Conservation (phyloP, 1,284 basidiomycete genomes). For the Sparassis latifolia region DNA sequence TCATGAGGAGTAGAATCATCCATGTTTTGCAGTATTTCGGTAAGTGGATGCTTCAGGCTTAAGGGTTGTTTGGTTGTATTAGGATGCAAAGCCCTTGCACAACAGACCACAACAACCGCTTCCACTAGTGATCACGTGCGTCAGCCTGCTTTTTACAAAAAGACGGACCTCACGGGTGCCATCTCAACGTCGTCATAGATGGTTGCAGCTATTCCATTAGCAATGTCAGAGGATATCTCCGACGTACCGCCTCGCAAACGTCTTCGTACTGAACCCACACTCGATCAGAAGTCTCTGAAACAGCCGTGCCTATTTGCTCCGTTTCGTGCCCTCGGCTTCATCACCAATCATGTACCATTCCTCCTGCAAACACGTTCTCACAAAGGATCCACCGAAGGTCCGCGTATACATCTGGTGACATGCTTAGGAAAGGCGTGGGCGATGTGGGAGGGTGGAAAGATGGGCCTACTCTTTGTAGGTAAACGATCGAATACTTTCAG, state of each 20-base stretch:
- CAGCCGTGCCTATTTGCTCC: slow-evolving; percentile 80
- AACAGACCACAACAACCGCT: slow-evolving; percentile 12
- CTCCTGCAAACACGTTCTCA: slow-evolving; percentile 82
- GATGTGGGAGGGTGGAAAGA: slow-evolving; percentile 93
- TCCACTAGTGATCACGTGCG: slow-evolving; percentile 6
- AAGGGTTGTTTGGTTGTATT: slow-evolving; percentile 18
- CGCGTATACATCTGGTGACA: slow-evolving; percentile 79
- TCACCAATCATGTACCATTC: slow-evolving; percentile 91
- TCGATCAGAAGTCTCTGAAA: slow-evolving; percentile 15
- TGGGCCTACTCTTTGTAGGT: slow-evolving; percentile 93
- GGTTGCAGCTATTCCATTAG: slow-evolving; percentile 17
- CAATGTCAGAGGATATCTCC: slow-evolving; percentile 11
- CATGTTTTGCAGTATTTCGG: not conserved
- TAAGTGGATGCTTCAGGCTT: not conserved
- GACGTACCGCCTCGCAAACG: slow-evolving; percentile 27
- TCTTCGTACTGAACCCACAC: slow-evolving; percentile 21
- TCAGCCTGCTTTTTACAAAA: no score
- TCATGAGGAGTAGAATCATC: not conserved
- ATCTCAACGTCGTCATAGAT: not conserved
- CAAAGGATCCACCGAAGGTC: slow-evolving; percentile 82
- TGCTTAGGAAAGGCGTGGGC: slow-evolving; percentile 92
- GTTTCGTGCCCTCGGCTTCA: slow-evolving; percentile 89
- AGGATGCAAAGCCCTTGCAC: slow-evolving; percentile 17
- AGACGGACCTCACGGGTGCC: no score
- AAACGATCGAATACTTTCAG: slow-evolving; percentile 26